A percentile compares a stretch with the other conserved stretches of the same genome.
Evolutionary conservation across 2,329 filamentous ascomycete genomes (phyloP).

Genomic region (Pseudogymnoascus sp.): DNA sequence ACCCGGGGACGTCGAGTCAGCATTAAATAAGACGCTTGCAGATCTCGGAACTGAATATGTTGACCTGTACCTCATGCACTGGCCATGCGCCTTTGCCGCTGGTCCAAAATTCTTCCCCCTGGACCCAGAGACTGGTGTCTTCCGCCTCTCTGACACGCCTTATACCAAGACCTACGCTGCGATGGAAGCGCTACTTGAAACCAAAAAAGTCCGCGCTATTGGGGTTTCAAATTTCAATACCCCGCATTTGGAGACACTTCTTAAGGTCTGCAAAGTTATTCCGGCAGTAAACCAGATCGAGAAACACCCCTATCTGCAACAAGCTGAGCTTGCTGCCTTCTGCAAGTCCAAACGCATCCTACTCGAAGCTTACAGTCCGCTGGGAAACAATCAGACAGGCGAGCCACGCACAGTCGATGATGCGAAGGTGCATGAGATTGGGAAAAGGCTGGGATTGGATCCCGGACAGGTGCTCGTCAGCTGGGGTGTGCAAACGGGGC

Average conservation of each 20-base stretch:
- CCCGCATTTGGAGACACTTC: slow-evolving; percentile 32
- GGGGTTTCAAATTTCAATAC: slow-evolving; percentile 55
- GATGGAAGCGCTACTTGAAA: slow-evolving; percentile 48
- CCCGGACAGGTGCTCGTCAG: slow-evolving; percentile 53
- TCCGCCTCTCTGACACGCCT: slow-evolving; percentile 18
- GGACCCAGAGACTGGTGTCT: slow-evolving; percentile 23
- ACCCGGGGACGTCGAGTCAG: slow-evolving; percentile 28
- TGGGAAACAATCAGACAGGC: slow-evolving; percentile 50
- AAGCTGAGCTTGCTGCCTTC: slow-evolving; percentile 41
- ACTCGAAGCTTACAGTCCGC: slow-evolving; percentile 41
- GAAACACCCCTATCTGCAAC: slow-evolving; percentile 45
- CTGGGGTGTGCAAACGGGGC: slow-evolving; percentile 50
- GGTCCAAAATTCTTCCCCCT: slow-evolving; percentile 22
- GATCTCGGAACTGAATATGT: slow-evolving; percentile 34
- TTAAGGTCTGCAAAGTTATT: slow-evolving; percentile 37
- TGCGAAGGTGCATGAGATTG: slow-evolving; percentile 49
- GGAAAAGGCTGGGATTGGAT: slow-evolving; percentile 46
- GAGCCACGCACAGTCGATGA: slow-evolving; percentile 44
- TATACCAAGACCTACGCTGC: slow-evolving; percentile 49
- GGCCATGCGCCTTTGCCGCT: slow-evolving; percentile 29
- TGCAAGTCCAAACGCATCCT: slow-evolving; percentile 37
- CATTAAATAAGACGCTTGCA: slow-evolving; percentile 30
- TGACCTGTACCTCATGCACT: slow-evolving; percentile 35
- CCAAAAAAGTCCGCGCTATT: slow-evolving; percentile 47
- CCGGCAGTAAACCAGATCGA: slow-evolving; percentile 54